These are phyloP conservation scores for Periconia sp. DNA, from an alignment of 2,329 filamentous ascomycete genomes.

Conservation along the genomic window DNA sequence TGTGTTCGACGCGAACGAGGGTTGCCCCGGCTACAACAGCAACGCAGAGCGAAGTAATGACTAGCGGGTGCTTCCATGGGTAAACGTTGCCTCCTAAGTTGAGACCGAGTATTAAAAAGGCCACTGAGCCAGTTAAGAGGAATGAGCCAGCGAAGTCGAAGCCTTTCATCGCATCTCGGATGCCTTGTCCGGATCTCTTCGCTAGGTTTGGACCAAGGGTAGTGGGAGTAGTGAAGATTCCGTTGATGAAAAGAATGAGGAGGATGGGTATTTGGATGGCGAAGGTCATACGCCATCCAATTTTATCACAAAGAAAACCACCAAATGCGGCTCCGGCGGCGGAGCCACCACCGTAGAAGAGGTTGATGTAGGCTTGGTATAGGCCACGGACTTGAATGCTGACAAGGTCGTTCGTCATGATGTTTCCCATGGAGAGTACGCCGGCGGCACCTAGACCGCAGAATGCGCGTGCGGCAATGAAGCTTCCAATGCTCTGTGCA, in stretches of 20 bases:
- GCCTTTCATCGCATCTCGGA: slow-evolving; percentile 52
- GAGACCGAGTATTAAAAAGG: slow-evolving; percentile 57
- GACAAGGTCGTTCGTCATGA: slow-evolving; percentile 76
- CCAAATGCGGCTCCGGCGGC: slow-evolving; percentile 70
- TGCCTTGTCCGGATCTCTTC: slow-evolving; percentile 47
- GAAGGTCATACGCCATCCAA: slow-evolving; percentile 78
- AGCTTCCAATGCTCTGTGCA: slow-evolving; percentile 69
- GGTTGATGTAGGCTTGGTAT: slow-evolving; percentile 73
- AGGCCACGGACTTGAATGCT: slow-evolving; percentile 74
- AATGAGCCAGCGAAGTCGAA: slow-evolving; percentile 59
- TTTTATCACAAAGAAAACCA: slow-evolving; percentile 70
- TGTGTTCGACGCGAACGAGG: slow-evolving; percentile 49
- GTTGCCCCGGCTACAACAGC: slow-evolving; percentile 48
- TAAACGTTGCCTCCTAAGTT: slow-evolving; percentile 61
- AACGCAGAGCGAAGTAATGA: slow-evolving; percentile 54
- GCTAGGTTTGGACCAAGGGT: slow-evolving; percentile 54
- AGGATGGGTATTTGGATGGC: slow-evolving; percentile 59
- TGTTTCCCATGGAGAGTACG: slow-evolving; percentile 69
- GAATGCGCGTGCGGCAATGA: slow-evolving; percentile 73
- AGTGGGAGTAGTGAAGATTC: slow-evolving; percentile 51
- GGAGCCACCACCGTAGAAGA: slow-evolving; percentile 62
- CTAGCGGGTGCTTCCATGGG: slow-evolving; percentile 58
- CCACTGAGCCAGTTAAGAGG: slow-evolving; percentile 54
- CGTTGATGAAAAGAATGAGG: slow-evolving; percentile 51
- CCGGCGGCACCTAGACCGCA: slow-evolving; percentile 78